Percentiles rank a stretch among this genome's conserved stretches.
These are phyloP conservation scores for Phoma sp. DNA, from an alignment of 2,329 filamentous ascomycete genomes.

Conservation along the genomic window DNA sequence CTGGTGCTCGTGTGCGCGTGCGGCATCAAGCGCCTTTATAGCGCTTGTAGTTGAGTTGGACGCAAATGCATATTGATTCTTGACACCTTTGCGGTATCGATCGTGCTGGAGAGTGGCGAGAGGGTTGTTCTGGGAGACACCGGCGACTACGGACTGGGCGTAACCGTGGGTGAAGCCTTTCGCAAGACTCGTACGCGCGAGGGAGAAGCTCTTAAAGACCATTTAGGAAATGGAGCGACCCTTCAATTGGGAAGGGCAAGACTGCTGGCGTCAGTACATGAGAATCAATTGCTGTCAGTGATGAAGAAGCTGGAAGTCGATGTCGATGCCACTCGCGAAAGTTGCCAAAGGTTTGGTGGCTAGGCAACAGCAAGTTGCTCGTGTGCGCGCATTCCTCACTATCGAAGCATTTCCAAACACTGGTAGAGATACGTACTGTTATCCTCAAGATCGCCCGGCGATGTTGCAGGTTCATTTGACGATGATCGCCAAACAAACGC, in stretches of 20 bases:
- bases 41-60: slow-evolving; percentile 47
- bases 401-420: slow-evolving; percentile 8
- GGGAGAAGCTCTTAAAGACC: slow-evolving; percentile 74
- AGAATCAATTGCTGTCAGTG: slow-evolving; percentile 3
- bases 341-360: slow-evolving; percentile 14
- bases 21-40: slow-evolving; percentile 40
- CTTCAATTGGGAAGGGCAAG: slow-evolving; percentile 64
- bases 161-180: slow-evolving; percentile 98
- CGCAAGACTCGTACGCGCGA: slow-evolving; percentile 96
- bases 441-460: slow-evolving; percentile 62
- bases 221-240: slow-evolving; percentile 81
- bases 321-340: not conserved
- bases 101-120: slow-evolving; percentile 59
- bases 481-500: slow-evolving; percentile 90
- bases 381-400: slow-evolving; percentile 16
- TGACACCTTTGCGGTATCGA: slow-evolving; percentile 57
- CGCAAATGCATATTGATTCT: slow-evolving; percentile 80
- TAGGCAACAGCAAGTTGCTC: slow-evolving; percentile 29
- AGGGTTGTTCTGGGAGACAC: slow-evolving; percentile 67
- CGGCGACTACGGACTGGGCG: slow-evolving; percentile 95
- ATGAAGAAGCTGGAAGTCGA: not conserved
- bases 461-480: slow-evolving; percentile 99
- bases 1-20: slow-evolving; percentile 39
- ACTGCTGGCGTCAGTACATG: slow-evolving; percentile 43
- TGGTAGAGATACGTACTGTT: slow-evolving; percentile 61